These are phyloP conservation scores for Seminavis robusta DNA, from an alignment of 108 stramenopile species.

Conservation along the genomic window DNA sequence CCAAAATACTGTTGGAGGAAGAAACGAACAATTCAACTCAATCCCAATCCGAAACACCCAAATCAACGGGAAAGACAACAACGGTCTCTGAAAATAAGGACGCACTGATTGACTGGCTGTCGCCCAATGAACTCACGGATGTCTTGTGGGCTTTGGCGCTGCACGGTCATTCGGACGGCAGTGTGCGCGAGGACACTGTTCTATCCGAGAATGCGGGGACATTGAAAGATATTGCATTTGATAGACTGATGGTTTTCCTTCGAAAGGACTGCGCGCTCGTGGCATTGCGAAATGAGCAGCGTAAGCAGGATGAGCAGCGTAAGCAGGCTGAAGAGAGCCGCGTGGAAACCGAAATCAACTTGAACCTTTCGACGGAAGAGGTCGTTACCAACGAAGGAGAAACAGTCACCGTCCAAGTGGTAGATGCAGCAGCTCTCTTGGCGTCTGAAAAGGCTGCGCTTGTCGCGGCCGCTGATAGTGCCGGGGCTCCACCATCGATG, in stretches of 20 bases:
- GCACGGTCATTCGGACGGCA: conserved; percentile 28
- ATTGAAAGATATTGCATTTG: conserved; percentile 41
- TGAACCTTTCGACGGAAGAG: background rate
- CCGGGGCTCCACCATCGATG: too few species aligned
- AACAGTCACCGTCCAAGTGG: conserved; percentile 24
- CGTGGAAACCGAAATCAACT: background rate
- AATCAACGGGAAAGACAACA: background rate
- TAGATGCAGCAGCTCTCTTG: conserved; percentile 33
- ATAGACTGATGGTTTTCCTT: conserved; percentile 32
- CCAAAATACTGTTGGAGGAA: background rate
- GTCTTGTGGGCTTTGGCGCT: conserved; percentile 52
- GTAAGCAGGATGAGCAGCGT: too few species aligned
- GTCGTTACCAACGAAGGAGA: conserved; percentile 4
- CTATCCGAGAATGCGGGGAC: conserved; percentile 35
- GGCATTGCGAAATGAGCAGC: background rate
- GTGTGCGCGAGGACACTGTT: conserved; percentile 16
- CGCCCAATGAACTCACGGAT: conserved; percentile 44
- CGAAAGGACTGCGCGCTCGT: conserved; percentile 12
- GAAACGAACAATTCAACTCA: conserved; percentile 1
- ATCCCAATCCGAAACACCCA: background rate
- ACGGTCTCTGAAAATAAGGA: conserved; percentile 9
- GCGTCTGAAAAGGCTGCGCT: conserved; percentile 6
- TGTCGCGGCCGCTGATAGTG: background rate
- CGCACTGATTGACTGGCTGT: conserved; percentile 42
- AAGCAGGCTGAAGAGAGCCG: too few species aligned